A percentile compares a stretch with the other conserved stretches of the same genome.
These are phyloP conservation scores for Amanita brunnescens DNA, from an alignment of 768 basidiomycete species.

Conservation along the genomic window DNA sequence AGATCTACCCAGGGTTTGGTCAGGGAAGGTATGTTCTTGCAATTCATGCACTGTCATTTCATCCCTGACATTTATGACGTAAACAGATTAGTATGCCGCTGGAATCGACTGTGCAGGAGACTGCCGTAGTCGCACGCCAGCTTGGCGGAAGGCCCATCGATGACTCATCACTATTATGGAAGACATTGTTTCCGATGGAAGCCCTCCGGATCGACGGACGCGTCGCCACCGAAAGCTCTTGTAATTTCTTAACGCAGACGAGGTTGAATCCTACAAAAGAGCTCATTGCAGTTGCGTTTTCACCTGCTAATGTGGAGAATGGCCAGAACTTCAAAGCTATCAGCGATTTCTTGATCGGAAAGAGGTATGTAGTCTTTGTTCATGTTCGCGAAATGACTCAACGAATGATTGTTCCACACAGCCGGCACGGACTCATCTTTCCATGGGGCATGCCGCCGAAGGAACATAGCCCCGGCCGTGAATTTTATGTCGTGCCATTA, in stretches of 20 bases:
- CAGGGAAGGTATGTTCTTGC: slow-evolving; percentile 49
- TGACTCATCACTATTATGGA: slow-evolving; percentile 58
- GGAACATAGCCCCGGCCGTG: slow-evolving; percentile 70
- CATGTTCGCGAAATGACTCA: slow-evolving; percentile 7
- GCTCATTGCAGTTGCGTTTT: slow-evolving; percentile 68
- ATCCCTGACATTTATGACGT: neutral
- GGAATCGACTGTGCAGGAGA: slow-evolving; percentile 60
- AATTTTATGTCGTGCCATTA: slow-evolving; percentile 81
- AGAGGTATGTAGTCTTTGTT: slow-evolving; percentile 5
- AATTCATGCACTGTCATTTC: neutral
- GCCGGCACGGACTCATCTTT: slow-evolving; percentile 80
- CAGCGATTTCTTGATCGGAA: slow-evolving; percentile 58
- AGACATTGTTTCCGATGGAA: slow-evolving; percentile 63
- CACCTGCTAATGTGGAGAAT: slow-evolving; percentile 36
- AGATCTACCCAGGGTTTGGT: slow-evolving; percentile 58
- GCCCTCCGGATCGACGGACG: slow-evolving; percentile 76
- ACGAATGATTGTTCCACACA: slow-evolving; percentile 20
- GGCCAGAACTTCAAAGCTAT: slow-evolving; percentile 51
- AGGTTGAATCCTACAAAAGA: slow-evolving; percentile 73
- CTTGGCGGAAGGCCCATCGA: slow-evolving; percentile 65
- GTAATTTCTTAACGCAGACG: slow-evolving; percentile 72
- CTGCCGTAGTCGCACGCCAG: slow-evolving; percentile 62
- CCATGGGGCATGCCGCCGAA: slow-evolving; percentile 77
- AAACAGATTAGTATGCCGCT: slow-evolving; percentile 70
- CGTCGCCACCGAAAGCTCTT: slow-evolving; percentile 67